Evolutionary conservation across 73 alveolate genomes (phyloP), one percentile per base, ranked within the genome.

Genomic region (Stentor roeselii): DNA sequence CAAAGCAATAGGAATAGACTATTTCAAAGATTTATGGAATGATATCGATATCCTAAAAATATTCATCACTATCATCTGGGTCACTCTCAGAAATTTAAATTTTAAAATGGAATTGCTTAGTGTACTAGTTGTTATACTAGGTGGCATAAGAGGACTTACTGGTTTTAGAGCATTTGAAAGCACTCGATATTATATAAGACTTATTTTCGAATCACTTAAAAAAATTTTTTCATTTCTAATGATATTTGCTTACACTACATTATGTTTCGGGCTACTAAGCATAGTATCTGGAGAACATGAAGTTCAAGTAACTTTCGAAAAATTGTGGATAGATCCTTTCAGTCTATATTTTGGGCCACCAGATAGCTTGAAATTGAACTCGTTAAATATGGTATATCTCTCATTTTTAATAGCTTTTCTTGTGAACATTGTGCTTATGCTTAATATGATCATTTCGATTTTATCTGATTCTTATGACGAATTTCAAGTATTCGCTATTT

Each of bases 371-470:
- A 6, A 11, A 30, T 30, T 30, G 27, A 36, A 61, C 38, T 58
- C 14, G n/a, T 61, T 61, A 11, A 36, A 61, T 61, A 61, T 61
- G 27, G 38, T 14, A 35, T 35, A 61, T 61, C 37, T 61, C 21
- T 11, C 82, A 14, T 61, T 14, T 35, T 11, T 61, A 6, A 6
- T 61, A 11, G 82, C 82, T 30, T n/a, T 61, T 14, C 6, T 61
- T 30, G 6, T 61, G 27, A 61, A 61, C 27, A 36, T 61, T 30
- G 42, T 61, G 6, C 82, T 61, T 30, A 61, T 61, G 82, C 82
- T 61, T 61, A 61, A 61, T 61, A 61, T 61, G 82, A 61, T 61
- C 38, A 61, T 61, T 35, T 61, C 82, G 6, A 30, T 61, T 14
- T 36, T 61, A 14, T 6, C 59, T 11, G 82, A 61, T 61, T 11